Evolutionary conservation across 1,139 yeast species (phyloP).

Genomic region (Spathaspora jeffriesii): DNA sequence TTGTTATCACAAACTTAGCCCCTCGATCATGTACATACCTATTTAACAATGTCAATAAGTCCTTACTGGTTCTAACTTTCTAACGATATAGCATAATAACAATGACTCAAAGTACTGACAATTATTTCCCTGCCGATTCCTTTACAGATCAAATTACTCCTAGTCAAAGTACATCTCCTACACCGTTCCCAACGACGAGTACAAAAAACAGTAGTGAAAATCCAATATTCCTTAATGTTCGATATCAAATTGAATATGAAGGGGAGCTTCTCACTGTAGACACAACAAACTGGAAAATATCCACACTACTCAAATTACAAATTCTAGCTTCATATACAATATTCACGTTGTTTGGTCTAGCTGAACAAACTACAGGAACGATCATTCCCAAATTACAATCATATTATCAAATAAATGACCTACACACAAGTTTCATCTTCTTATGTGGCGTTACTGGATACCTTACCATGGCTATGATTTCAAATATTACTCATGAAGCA

Average conservation of each 20-base stretch:
- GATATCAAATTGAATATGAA: slow-evolving; percentile 21
- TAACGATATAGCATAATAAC: too few species aligned
- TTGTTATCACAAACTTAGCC: too few species aligned
- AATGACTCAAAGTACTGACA: too few species aligned
- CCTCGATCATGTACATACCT: too few species aligned
- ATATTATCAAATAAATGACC: slow-evolving; percentile 45
- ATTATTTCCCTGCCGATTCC: neutral
- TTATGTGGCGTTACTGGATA: slow-evolving; percentile 39
- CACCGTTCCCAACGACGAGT: neutral
- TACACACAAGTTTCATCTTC: slow-evolving; percentile 34
- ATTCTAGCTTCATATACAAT: slow-evolving; percentile 35
- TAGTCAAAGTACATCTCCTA: neutral
- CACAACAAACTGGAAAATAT: slow-evolving; percentile 41
- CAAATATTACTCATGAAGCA: slow-evolving; percentile 28
- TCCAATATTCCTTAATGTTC: neutral
- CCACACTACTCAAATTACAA: slow-evolving; percentile 37
- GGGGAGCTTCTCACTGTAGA: slow-evolving; percentile 31
- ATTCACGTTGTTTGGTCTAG: slow-evolving; percentile 50
- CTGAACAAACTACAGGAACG: slow-evolving; percentile 62
- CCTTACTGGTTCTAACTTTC: too few species aligned
- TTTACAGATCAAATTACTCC: neutral
- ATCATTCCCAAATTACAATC: slow-evolving; percentile 50
- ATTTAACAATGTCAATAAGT: too few species aligned
- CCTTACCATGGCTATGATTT: slow-evolving; percentile 37
- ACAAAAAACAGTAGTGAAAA: too few species aligned